Evolutionary conservation across 2,329 filamentous ascomycete species (phyloP), one percentile per base, ranked within the genome.

Genomic region (Trichoderma endophyticum): DNA sequence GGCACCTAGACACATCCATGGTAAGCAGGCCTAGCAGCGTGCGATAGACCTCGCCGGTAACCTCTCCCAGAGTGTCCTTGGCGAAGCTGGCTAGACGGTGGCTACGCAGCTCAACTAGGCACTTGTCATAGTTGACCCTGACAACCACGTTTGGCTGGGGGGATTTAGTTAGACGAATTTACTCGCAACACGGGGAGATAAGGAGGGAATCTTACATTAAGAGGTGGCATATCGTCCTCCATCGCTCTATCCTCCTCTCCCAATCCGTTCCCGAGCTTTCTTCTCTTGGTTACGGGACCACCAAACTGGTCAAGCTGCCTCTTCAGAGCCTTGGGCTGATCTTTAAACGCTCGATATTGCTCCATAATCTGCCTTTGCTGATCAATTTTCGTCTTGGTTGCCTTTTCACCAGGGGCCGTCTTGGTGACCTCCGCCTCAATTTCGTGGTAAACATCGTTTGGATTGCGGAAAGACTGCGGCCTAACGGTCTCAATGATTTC

Each of bases 81-180:
- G 90, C 93, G 71, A 94, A 88, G n/a, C 90, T 86, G 67, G 91
- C 89, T 3, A 98, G 89, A 24, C 90, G 89, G 74, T 91, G 88
- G 77, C 94, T 97, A 71, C 95, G 93, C 74, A 97, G 85, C 64
- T 93, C 90, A 11, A 98, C 93, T 7, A 91, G 85, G 72, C 94
- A 93, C 80, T 95, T 97, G 71, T 95, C 92, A 77, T 93, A 91
- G 79, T 97, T 98, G 70, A 98, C 85, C 32, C 91, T 89, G 63
- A 98, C 85, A 43, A 95, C 86, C 74, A 94, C 85, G 72, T 92
- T 88, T 64, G 89, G 87, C 91, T 97, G 12, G 57, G 4, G 56
- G 57, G 32, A 66, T 24, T 21, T 76, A 81, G 76, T 83, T 78
- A 74, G 62, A 73, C 18, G n/a, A 2, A 56, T 28, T 9, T n/a